Evolutionary conservation across 177 flowering plant genomes (phyloP).

Genomic region (Vitis hybrid): DNA sequence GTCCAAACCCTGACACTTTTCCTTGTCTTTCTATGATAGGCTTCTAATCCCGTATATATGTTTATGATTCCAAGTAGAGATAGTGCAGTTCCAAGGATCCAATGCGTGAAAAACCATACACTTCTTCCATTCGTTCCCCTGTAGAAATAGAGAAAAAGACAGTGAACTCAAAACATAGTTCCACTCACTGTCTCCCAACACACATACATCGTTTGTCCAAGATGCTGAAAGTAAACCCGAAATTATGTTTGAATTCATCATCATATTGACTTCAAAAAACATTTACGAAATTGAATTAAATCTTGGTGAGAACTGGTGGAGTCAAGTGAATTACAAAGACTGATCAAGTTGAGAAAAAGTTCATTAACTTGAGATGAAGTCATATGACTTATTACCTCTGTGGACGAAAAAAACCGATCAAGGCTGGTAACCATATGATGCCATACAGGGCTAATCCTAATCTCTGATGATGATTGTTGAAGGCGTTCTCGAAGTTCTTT

Average conservation of each 20-base stretch:
- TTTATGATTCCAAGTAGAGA: constrained; percentile 60
- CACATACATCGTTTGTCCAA: not conserved
- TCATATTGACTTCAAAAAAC: too few species aligned
- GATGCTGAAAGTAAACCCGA: not conserved
- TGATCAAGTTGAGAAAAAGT: not conserved
- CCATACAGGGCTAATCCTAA: constrained; percentile 67
- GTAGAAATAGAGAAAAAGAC: constrained; percentile 7
- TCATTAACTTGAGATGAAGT: not conserved
- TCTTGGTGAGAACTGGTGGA: not conserved
- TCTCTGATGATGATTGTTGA: constrained; percentile 70
- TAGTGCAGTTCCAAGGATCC: constrained; percentile 67
- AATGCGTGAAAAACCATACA: constrained; percentile 66
- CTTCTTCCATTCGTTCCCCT: constrained; percentile 68
- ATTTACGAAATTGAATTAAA: too few species aligned
- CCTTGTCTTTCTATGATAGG: constrained; percentile 55
- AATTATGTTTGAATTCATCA: too few species aligned
- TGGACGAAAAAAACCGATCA: constrained; percentile 64
- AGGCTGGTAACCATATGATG: constrained; percentile 63
- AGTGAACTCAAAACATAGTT: not conserved
- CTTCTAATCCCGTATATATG: constrained; percentile 66
- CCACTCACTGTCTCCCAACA: not conserved
- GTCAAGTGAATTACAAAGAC: too few species aligned
- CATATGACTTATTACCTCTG: constrained; percentile 37
- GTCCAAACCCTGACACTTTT: constrained; percentile 52
- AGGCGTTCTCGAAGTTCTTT: constrained; percentile 65